Evolutionary conservation across 441 rosid genomes (phyloP).

Genomic region (Brassica balearica): DNA sequence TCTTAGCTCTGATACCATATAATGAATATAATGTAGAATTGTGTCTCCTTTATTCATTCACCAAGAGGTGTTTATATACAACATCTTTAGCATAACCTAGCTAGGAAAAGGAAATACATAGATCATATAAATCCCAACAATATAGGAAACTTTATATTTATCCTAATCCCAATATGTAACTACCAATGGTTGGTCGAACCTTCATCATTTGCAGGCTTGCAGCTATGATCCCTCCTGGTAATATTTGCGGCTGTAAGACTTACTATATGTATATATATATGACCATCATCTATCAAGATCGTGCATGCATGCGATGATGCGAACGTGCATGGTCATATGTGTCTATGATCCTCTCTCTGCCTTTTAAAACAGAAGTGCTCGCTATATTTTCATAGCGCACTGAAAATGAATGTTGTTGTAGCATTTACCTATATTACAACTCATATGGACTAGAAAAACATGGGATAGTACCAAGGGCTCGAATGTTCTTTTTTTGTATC

Average conservation of each 20-base stretch:
- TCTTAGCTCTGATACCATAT: no score
- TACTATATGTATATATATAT: no score
- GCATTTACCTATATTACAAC: background rate
- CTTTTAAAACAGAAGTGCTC: background rate
- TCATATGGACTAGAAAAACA: background rate
- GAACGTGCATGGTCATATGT: background rate
- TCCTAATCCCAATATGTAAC: no score
- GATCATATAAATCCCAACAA: no score
- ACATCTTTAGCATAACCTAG: no score
- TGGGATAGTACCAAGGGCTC: background rate
- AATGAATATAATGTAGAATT: no score
- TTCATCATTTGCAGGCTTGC: background rate
- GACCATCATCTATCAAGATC: background rate
- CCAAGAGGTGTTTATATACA: no score
- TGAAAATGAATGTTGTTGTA: background rate
- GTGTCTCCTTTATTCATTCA: no score
- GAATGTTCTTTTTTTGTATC: background rate
- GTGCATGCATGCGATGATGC: background rate
- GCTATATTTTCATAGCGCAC: background rate
- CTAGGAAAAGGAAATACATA: no score
- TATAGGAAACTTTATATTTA: no score
- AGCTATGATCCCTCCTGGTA: background rate
- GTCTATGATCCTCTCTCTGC: background rate
- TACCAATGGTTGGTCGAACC: background rate
- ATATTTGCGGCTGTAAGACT: background rate